Conservation (phyloP, 352 stramenopile genomes). For the Stephanocyclus meneghinianus region DNA sequence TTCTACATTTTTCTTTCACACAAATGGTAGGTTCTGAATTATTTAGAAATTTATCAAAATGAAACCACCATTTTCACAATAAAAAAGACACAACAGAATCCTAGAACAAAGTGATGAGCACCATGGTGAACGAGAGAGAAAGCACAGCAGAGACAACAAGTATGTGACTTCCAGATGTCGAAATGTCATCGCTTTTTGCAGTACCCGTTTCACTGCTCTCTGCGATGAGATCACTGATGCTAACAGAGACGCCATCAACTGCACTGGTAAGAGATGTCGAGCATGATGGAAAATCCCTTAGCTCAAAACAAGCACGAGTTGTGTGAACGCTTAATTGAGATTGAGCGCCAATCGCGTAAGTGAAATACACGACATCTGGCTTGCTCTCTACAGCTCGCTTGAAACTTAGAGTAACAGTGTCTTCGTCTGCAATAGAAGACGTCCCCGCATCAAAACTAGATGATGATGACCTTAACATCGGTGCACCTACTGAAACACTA, state of each 20-base stretch:
- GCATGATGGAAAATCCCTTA: slow-evolving; percentile 12
- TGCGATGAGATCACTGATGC: slow-evolving; percentile 5
- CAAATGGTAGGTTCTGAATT: too few species aligned
- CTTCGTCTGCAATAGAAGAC: slow-evolving; percentile 19
- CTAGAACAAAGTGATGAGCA: not conserved
- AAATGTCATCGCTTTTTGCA: not conserved
- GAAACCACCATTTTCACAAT: not conserved
- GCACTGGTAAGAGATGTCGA: not conserved
- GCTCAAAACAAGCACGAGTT: slow-evolving; percentile 49
- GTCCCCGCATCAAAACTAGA: slow-evolving; percentile 5
- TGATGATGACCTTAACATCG: slow-evolving; percentile 6
- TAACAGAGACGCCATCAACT: not conserved
- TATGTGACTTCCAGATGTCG: not conserved
- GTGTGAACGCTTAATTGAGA: slow-evolving; percentile 46
- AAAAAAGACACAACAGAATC: not conserved
- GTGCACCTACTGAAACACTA: slow-evolving; percentile 24
- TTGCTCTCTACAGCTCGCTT: slow-evolving; percentile 23
- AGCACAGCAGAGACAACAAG: not conserved
- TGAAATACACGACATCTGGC: slow-evolving; percentile 52
- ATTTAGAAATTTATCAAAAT: not conserved
- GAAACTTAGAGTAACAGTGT: slow-evolving; percentile 42
- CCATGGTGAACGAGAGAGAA: not conserved
- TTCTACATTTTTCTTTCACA: not conserved
- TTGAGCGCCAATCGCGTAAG: slow-evolving; percentile 56
- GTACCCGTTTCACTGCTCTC: not conserved